Percentiles rank a stretch among this genome's conserved stretches.
Conservation (phyloP, 164 flowering plant genomes). For the Macadamia tetraphylla region DNA sequence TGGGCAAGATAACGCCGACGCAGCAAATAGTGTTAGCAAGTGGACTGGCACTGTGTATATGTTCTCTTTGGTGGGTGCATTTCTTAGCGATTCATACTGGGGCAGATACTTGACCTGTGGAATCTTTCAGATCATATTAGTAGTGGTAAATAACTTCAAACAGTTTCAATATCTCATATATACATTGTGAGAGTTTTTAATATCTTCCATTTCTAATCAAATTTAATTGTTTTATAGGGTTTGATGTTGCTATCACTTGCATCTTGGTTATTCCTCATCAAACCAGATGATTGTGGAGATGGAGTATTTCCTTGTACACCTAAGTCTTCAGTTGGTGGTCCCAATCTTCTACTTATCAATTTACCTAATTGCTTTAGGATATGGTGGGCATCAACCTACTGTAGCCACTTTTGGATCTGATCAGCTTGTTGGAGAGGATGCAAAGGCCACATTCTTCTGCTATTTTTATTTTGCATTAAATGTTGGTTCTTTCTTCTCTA, state of each 20-base stretch:
- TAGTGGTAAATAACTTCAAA: slow-evolving; percentile 35
- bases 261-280: slow-evolving; percentile 55
- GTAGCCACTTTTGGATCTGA: slow-evolving; percentile 95
- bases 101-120: slow-evolving; percentile 76
- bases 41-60: slow-evolving; percentile 88
- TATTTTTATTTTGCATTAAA: slow-evolving; percentile 84
- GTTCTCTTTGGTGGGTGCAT: slow-evolving; percentile 73
- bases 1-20: slow-evolving; percentile 59
- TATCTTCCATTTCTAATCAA: neutral
- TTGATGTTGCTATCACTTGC: slow-evolving; percentile 52
- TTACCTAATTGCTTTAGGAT: slow-evolving; percentile 78
- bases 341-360: slow-evolving; percentile 60
- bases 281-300: slow-evolving; percentile 65
- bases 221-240: slow-evolving; percentile 37
- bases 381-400: slow-evolving; percentile 90
- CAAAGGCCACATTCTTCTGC: slow-evolving; percentile 56
- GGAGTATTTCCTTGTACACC: slow-evolving; percentile 31
- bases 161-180: too few species aligned
- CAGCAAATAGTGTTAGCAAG: slow-evolving; percentile 71
- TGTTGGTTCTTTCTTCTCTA: slow-evolving; percentile 71
- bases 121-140: slow-evolving; percentile 61
- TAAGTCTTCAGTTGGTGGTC: slow-evolving; percentile 27
- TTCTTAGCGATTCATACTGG: slow-evolving; percentile 85
- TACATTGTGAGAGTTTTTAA: too few species aligned
- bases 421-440: slow-evolving; percentile 51